Conservation (phyloP, 306 rosid genomes). For the Benincasa hispida region DNA sequence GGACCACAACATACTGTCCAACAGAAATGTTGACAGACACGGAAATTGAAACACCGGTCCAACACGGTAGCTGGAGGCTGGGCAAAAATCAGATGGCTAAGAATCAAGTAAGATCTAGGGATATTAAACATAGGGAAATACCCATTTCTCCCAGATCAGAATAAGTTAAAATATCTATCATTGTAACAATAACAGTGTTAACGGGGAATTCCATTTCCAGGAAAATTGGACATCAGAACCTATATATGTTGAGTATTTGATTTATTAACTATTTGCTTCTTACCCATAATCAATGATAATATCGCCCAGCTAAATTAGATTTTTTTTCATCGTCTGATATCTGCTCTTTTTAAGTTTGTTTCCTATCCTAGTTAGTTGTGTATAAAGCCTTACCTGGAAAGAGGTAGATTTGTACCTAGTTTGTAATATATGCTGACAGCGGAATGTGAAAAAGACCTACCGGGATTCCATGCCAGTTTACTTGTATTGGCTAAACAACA, state of each 20-base stretch:
- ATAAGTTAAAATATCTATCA: neutral
- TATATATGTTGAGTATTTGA: neutral
- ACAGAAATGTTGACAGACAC: conserved; percentile 11
- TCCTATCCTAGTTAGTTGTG: neutral
- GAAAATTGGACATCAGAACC: conserved; percentile 12
- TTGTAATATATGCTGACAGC: neutral
- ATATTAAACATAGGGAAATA: neutral
- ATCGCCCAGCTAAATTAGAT: neutral
- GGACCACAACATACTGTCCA: conserved; percentile 19
- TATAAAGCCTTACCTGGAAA: neutral
- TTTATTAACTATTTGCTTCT: neutral
- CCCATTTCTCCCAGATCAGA: neutral
- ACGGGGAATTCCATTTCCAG: conserved; percentile 1
- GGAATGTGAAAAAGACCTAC: neutral
- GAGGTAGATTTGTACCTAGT: neutral
- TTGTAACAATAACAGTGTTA: neutral
- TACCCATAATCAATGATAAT: neutral
- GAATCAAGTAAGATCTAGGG: neutral
- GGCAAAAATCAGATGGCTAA: neutral
- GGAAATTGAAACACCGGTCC: conserved; percentile 34
- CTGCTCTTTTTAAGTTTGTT: neutral
- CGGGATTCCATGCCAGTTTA: neutral
- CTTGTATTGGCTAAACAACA: neutral
- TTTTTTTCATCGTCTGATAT: neutral
- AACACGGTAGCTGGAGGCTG: conserved; percentile 22